Base-by-base conservation (phyloP, 2,329 filamentous ascomycete species). In the Bipolaris gigantea region DNA sequence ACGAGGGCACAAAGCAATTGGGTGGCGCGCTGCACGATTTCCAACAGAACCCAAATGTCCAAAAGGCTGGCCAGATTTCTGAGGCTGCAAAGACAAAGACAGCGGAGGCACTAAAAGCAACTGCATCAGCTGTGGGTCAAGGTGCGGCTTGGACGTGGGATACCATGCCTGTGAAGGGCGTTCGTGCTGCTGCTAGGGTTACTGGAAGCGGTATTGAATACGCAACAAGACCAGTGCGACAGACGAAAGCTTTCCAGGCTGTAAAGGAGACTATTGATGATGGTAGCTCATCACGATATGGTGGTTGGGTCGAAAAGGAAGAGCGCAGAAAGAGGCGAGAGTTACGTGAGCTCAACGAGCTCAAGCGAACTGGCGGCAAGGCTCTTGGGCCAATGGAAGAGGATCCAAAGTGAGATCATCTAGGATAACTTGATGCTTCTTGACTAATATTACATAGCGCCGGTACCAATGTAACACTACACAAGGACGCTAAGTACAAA, bases 81-180 rank as follows among this genome's bases (percentile, higher is more conserved):
- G 90, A 89, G 48, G 90, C 89, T 43, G 90, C 96, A 15, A 85
- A 89, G 9, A 87, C 87, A 6, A 90, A 87, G 15, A 91, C 92
- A 5, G 85, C 88, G 8, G 87, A 86, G 44, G 92, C 90, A 1
- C 77, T 97, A 62, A 95, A 96, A 77, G 85, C 84, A 11, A 97
- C 93, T 3, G 94, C 90, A 50, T 86, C 87, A 38, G 92, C 85
- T 27, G 88, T 99, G 62, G 94, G 93, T 52, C 92, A 96, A 74
- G 87, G 92, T 71, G 94, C 94, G 18, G 84, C 89, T 8, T 97
- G 92, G 92, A 97, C 94, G 2, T 99, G 94, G 94, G 92, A 99
- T 58, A 97, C 94, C 0, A 82, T 88, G 4, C 90, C 95, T 9
- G 90, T 97, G 64, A 96, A 96, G 79, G 94, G 91, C 41, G 85